phyloP scores from a whole-genome alignment of 371 early-diverging fungal species.

The Actinomucor elegans region DNA sequence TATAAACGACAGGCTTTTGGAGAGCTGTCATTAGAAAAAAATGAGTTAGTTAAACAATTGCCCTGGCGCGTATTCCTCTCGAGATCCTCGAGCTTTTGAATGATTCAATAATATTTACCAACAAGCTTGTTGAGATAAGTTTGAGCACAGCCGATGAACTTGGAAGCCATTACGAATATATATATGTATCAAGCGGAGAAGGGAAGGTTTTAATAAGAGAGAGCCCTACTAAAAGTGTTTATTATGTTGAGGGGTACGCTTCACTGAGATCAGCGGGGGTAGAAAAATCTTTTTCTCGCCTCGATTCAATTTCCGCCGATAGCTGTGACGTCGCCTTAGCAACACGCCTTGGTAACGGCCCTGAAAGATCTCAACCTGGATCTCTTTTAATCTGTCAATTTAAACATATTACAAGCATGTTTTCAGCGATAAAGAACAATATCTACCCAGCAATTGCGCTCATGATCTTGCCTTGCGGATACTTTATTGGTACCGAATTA shows the following conservation, averaged over 20 bases:
- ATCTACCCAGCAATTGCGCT: conserved; percentile 20
- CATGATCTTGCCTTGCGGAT: conserved; percentile 23
- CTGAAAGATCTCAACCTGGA: too few relatives aligned
- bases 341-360: too few relatives aligned
- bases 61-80: too few relatives aligned
- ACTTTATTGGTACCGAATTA: conserved; percentile 21
- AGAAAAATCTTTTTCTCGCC: conserved; percentile 1
- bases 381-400: neutral
- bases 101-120: conserved; percentile 26
- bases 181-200: neutral
- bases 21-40: conserved; percentile 20
- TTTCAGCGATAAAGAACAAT: conserved; percentile 19
- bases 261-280: conserved; percentile 2
- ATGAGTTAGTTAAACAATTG: neutral
- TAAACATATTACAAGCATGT: conserved; percentile 1
- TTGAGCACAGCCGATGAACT: conserved; percentile 23
- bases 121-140: conserved; percentile 29
- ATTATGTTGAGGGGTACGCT: conserved; percentile 2
- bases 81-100: too few relatives aligned
- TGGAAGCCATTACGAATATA: conserved; percentile 26
- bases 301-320: too few relatives aligned
- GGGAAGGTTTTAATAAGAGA: neutral
- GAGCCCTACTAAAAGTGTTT: too few relatives aligned
- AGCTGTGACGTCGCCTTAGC: too few relatives aligned
- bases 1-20: conserved; percentile 55